These are phyloP conservation scores for Phytophthora fragariaefolia DNA, from an alignment of 352 stramenopile genomes.

Conservation along the genomic window DNA sequence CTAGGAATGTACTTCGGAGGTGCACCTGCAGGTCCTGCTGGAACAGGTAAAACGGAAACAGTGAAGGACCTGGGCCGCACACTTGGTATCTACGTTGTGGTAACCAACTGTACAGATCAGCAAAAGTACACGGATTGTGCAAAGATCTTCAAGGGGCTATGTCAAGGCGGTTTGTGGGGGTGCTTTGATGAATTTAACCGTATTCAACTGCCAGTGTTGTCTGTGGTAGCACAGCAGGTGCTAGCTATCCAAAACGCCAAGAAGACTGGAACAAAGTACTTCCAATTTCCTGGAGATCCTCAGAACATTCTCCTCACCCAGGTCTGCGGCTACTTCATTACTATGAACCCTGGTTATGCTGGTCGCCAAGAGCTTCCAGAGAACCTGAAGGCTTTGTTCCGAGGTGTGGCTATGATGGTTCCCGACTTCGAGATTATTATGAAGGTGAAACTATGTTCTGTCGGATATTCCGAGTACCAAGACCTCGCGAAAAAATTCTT, in stretches of 20 bases:
- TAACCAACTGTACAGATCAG: slow-evolving; percentile 98
- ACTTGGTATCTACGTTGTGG: slow-evolving; percentile 96
- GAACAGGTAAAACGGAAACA: slow-evolving; percentile 97
- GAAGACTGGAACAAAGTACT: slow-evolving; percentile 95
- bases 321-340: slow-evolving; percentile 99
- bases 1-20: slow-evolving; percentile 98
- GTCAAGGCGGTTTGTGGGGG: slow-evolving; percentile 96
- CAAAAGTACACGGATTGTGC: slow-evolving; percentile 98
- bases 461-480: slow-evolving; percentile 94
- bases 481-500: slow-evolving; percentile 94
- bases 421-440: slow-evolving; percentile 95
- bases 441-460: slow-evolving; percentile 95
- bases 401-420: slow-evolving; percentile 93
- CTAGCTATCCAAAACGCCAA: slow-evolving; percentile 98
- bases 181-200: slow-evolving; percentile 99
- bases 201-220: slow-evolving; percentile 96
- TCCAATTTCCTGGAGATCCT: slow-evolving; percentile 98
- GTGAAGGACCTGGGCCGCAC: slow-evolving; percentile 97
- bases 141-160: slow-evolving; percentile 99
- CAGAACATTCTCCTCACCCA: slow-evolving; percentile 97
- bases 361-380: slow-evolving; percentile 98
- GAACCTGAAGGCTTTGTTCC: slow-evolving; percentile 97
- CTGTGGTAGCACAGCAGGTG: slow-evolving; percentile 97
- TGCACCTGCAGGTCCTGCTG: slow-evolving; percentile 94
- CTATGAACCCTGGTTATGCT: slow-evolving; percentile 99